Percentiles rank a stretch among this genome's conserved stretches.
phyloP scores from a whole-genome alignment of 2,329 filamentous ascomycete species.

The Chrysoporthe austroafricana region DNA sequence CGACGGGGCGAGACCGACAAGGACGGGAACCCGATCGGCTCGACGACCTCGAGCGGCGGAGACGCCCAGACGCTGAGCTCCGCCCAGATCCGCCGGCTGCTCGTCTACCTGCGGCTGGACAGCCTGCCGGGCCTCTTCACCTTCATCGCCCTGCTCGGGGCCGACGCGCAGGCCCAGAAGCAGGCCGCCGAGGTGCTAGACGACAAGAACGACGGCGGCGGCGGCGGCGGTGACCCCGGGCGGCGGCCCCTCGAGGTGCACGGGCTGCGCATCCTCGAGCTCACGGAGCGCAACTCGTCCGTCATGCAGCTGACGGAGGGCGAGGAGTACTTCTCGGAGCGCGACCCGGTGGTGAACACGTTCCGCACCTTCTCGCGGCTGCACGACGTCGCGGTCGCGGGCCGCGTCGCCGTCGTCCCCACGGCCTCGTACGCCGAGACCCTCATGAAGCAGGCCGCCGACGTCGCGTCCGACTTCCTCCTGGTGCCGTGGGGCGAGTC shows the following conservation, averaged over 20 bases:
- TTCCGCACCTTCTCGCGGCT: conserved; percentile 88
- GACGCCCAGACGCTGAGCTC: conserved; percentile 39
- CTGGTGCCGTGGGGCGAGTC: conserved; percentile 90
- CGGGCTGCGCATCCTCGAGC: conserved; percentile 81
- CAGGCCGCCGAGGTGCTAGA: background rate
- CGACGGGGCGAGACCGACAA: conserved; percentile 89
- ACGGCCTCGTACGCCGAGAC: conserved; percentile 79
- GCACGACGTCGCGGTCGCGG: conserved; percentile 80
- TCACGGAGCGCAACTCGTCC: conserved; percentile 90
- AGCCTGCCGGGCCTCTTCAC: conserved; percentile 82
- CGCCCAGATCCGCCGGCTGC: conserved; percentile 61
- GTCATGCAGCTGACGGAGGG: conserved; percentile 92
- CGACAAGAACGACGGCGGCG: conserved; percentile 31
- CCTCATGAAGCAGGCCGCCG: conserved; percentile 69
- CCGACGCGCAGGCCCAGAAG: conserved; percentile 31
- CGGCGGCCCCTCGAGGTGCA: conserved; percentile 69
- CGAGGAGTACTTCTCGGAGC: conserved; percentile 68
- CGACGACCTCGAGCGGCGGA: conserved; percentile 33
- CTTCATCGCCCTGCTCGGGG: conserved; percentile 78
- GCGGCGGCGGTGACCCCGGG: conserved; percentile 31
- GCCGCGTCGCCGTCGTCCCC: conserved; percentile 79
- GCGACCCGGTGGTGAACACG: conserved; percentile 85
- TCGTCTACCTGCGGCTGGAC: conserved; percentile 84
- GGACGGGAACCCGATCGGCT: conserved; percentile 55
- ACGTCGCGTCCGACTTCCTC: conserved; percentile 73